Base-by-base conservation (phyloP, 202 grass and related monocot genomes). In the Elaeis oleifera region DNA sequence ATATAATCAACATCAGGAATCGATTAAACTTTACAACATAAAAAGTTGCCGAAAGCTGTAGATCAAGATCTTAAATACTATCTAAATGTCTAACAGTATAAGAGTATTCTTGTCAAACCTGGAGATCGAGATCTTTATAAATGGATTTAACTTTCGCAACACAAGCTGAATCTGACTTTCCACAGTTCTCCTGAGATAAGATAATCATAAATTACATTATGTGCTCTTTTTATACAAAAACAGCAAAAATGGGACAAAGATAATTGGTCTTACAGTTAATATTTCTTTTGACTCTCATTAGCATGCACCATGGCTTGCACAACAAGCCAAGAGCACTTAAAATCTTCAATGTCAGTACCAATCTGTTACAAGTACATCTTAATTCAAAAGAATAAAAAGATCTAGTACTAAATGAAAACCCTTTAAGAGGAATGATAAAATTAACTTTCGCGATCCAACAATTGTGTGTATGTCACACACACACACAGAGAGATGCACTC, bases 311-410 rank as follows among this genome's bases (percentile, higher is more conserved):
- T 84, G 53, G 86, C 81, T 60, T 85, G 86, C 24, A 90, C 86
- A 25, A 90, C 81, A 36, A 90, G 75, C 86, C 86, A 90, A 14
- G 86, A 82, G 55, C 81, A 90, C 69, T 90, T 85, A 76, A 81
- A 84, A 26, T 90, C 86, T 85, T 90, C 81, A 51, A 90, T 90
- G 79, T 90, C 86, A 49, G 86, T 90, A 77, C 81, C 86, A 64
- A 90, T 71, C 78, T 90, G 67, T 19, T 3, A 44, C 52, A 59
- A 36, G 9, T 16, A 32, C 17, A 15, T 22, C 4, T 25, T n/a
- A 19, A 11, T 68, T 44, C 24, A 20, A 54, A 25, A 59, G 23
- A 27, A 44, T 44, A 44, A 44, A 44, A 44, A 44, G 9, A 13
- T 44, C 9, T 1, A 2, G 36, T 44, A 44, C 8, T 44, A 44